Conservation (phyloP, 257 asterid genomes). For the Salvia miltiorrhiza region DNA sequence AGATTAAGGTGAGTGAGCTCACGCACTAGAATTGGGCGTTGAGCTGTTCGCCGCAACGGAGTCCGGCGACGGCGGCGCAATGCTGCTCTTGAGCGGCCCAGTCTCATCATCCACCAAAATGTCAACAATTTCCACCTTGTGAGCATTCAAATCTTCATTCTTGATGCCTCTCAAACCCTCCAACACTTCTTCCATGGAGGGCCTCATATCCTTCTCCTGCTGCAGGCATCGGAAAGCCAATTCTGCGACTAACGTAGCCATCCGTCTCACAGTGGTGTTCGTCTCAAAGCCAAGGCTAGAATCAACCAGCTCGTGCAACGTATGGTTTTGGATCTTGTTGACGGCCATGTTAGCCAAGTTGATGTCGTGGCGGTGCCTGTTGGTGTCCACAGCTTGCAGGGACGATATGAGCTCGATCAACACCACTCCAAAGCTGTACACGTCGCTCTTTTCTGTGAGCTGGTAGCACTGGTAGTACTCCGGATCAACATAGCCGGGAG, state of each 20-base stretch:
- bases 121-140: slow-evolving; percentile 55
- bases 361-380: slow-evolving; percentile 66
- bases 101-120: slow-evolving; percentile 49
- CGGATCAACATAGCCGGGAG: slow-evolving; percentile 95
- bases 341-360: slow-evolving; percentile 85
- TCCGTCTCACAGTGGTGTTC: slow-evolving; percentile 46
- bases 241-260: slow-evolving; percentile 61
- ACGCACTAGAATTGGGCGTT: slow-evolving; percentile 44
- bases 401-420: slow-evolving; percentile 83
- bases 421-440: slow-evolving; percentile 85
- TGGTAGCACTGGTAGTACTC: slow-evolving; percentile 90
- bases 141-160: slow-evolving; percentile 47
- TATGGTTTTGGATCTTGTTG: slow-evolving; percentile 61
- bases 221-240: slow-evolving; percentile 85
- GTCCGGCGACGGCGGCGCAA: slow-evolving; percentile 44
- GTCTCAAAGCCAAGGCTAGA: slow-evolving; percentile 52
- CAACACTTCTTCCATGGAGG: slow-evolving; percentile 75
- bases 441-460: slow-evolving; percentile 88
- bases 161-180: slow-evolving; percentile 48
- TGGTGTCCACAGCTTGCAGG: slow-evolving; percentile 73
- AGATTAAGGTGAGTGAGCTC: slow-evolving; percentile 9
- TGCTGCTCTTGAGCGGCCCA: slow-evolving; percentile 30
- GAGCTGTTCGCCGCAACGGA: slow-evolving; percentile 39
- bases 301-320: slow-evolving; percentile 67
- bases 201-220: slow-evolving; percentile 75